These are phyloP conservation scores for Globisporangium orthogonon DNA, from an alignment of 352 stramenopile genomes.

Conservation along the genomic window DNA sequence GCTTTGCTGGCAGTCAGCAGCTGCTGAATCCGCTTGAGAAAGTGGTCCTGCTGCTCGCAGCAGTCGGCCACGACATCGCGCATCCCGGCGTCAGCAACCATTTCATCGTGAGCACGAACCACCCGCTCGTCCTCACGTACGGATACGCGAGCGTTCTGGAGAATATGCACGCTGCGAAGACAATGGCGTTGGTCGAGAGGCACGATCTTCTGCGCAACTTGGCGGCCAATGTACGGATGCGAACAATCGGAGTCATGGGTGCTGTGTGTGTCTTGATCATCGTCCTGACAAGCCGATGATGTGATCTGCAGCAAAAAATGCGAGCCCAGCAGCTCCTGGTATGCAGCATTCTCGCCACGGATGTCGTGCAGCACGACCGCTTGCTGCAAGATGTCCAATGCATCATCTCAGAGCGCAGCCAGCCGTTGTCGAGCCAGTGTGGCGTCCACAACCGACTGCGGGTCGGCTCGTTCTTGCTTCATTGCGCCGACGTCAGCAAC, in stretches of 20 bases:
- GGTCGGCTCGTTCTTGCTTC: slow-evolving; percentile 21
- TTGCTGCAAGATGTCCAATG: slow-evolving; percentile 11
- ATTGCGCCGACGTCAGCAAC: slow-evolving; percentile 29
- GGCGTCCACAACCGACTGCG: slow-evolving; percentile 6
- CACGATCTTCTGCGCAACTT: slow-evolving; percentile 13
- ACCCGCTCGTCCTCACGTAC: slow-evolving; percentile 14
- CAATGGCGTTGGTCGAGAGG: slow-evolving; percentile 11
- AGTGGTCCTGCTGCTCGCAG: slow-evolving; percentile 16
- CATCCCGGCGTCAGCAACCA: slow-evolving; percentile 23
- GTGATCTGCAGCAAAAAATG: slow-evolving; percentile 9
- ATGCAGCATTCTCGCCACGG: slow-evolving; percentile 19
- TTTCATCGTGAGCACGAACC: slow-evolving; percentile 16
- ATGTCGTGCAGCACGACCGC: slow-evolving; percentile 15
- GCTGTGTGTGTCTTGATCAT: no score
- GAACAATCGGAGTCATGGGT: not conserved
- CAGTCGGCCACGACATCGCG: slow-evolving; percentile 22
- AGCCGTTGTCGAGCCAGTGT: not conserved
- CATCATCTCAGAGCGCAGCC: not conserved
- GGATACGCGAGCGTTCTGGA: slow-evolving; percentile 17
- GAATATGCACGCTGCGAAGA: slow-evolving; percentile 25
- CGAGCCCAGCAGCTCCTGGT: slow-evolving; percentile 19
- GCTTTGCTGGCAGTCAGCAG: slow-evolving; percentile 7
- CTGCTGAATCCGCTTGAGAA: slow-evolving; percentile 16
- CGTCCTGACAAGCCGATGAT: not conserved
- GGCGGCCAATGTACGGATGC: slow-evolving; percentile 3